Conservation (phyloP, 2,329 filamentous ascomycete species). For the Pleomassaria siparia region DNA sequence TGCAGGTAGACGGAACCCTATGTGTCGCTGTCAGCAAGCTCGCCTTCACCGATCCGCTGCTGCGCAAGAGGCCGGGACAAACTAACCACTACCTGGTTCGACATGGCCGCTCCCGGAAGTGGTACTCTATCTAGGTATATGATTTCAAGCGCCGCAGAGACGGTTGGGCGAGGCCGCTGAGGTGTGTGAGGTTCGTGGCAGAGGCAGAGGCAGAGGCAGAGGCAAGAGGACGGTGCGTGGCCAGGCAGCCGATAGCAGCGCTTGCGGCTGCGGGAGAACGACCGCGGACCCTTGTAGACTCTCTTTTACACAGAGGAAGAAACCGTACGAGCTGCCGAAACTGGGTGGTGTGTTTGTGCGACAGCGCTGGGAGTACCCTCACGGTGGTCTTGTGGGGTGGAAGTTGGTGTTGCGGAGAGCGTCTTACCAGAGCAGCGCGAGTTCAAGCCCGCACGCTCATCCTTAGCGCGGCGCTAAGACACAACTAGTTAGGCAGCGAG, state of each 20-base stretch:
- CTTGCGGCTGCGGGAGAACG: constrained; percentile 26
- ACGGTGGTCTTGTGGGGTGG: constrained; percentile 31
- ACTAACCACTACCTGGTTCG: constrained; percentile 44
- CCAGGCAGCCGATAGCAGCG: constrained; percentile 31
- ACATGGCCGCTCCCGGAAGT: constrained; percentile 31
- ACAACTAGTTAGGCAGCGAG: not conserved
- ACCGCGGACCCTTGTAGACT: constrained; percentile 26
- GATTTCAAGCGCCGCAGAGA: constrained; percentile 14
- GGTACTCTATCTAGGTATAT: constrained; percentile 20
- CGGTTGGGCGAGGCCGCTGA: constrained; percentile 8
- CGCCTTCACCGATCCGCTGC: constrained; percentile 16
- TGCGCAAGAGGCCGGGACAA: constrained; percentile 21
- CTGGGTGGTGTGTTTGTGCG: constrained; percentile 32
- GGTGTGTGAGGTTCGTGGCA: constrained; percentile 22
- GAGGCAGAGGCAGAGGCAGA: constrained; percentile 18
- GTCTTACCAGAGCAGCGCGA: constrained; percentile 9
- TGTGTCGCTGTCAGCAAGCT: constrained; percentile 32
- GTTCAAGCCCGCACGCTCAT: constrained; percentile 11
- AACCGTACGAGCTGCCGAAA: constrained; percentile 22
- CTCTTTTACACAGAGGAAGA: constrained; percentile 25
- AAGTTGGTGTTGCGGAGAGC: constrained; percentile 30
- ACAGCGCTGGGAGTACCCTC: constrained; percentile 33
- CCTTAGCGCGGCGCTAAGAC: constrained; percentile 1
- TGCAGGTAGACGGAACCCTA: constrained; percentile 80
- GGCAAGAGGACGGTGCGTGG: constrained; percentile 15